Conservation (phyloP, 345 rosid genomes). For the Citrus medica region DNA sequence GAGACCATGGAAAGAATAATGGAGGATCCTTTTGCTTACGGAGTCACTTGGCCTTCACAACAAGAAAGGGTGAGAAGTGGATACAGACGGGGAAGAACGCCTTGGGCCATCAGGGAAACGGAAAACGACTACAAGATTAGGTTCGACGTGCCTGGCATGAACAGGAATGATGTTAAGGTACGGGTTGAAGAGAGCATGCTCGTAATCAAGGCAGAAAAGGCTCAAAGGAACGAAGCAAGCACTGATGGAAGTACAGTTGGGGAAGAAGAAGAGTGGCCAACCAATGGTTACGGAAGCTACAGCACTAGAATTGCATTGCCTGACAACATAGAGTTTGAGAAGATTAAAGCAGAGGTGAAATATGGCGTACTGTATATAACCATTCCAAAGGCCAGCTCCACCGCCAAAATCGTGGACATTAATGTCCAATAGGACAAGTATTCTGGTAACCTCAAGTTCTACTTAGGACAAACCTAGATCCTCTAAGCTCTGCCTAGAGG, state of each 20-base stretch:
- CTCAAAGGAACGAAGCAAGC: background rate
- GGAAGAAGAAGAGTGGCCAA: conserved; percentile 26
- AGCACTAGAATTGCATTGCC: conserved; percentile 36
- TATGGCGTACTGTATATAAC: conserved; percentile 29
- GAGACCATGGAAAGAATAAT: conserved; percentile 23
- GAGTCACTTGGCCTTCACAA: background rate
- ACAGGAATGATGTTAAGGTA: conserved; percentile 26
- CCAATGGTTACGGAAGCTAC: conserved; percentile 30
- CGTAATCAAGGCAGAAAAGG: conserved; percentile 24
- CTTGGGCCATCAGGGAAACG: conserved; percentile 30
- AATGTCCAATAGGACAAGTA: conserved; percentile 16
- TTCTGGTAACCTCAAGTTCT: no score
- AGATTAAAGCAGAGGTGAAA: conserved; percentile 41
- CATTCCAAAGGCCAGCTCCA: conserved; percentile 17
- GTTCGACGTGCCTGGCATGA: conserved; percentile 35
- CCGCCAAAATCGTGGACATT: conserved; percentile 21
- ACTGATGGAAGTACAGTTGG: background rate
- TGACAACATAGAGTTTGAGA: conserved; percentile 35
- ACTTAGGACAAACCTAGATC: no score
- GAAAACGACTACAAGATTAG: conserved; percentile 20
- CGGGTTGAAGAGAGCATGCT: conserved; percentile 33
- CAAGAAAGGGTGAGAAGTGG: conserved; percentile 5
- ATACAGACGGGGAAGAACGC: conserved; percentile 17
- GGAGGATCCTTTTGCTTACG: conserved; percentile 10
- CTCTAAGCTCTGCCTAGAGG: no score